Percentiles rank a stretch among this genome's conserved stretches.
Evolutionary conservation across 306 rosid genomes (phyloP).

Genomic region (Prinsepia uniflora): DNA sequence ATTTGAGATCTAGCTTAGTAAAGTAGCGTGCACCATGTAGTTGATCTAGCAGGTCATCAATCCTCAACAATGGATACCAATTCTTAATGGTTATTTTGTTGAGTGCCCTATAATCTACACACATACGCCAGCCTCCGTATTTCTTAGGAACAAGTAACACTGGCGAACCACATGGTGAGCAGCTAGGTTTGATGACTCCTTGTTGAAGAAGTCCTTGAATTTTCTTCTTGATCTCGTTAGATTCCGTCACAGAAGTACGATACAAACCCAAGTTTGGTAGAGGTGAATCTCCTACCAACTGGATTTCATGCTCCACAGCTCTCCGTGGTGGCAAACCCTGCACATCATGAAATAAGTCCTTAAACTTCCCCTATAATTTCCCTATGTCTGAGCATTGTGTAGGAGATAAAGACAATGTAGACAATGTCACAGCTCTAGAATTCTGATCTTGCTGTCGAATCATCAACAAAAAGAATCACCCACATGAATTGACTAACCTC

Average conservation of each 20-base stretch:
- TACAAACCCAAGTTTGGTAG: too few relatives aligned
- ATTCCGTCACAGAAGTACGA: too few relatives aligned
- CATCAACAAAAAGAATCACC: too few relatives aligned
- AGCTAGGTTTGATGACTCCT: not conserved
- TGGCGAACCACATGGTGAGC: not conserved
- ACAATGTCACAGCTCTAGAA: not conserved
- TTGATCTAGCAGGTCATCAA: not conserved
- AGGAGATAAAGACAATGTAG: not conserved
- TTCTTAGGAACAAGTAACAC: not conserved
- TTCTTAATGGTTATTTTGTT: not conserved
- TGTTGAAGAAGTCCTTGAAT: not conserved
- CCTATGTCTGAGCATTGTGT: not conserved
- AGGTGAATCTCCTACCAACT: too few relatives aligned
- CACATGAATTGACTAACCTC: too few relatives aligned
- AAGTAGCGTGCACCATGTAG: not conserved
- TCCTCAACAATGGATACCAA: not conserved
- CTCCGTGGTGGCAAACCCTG: not conserved
- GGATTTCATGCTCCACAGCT: too few relatives aligned
- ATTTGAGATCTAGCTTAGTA: not conserved
- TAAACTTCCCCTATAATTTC: not conserved
- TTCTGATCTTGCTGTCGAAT: too few relatives aligned
- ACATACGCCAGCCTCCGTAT: not conserved
- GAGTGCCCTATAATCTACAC: not conserved
- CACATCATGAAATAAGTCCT: not conserved
- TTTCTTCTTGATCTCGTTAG: too few relatives aligned